Percentiles rank a stretch among this genome's conserved stretches.
Evolutionary conservation across 306 rosid species (phyloP).

Genomic region (Lagenaria siceraria): DNA sequence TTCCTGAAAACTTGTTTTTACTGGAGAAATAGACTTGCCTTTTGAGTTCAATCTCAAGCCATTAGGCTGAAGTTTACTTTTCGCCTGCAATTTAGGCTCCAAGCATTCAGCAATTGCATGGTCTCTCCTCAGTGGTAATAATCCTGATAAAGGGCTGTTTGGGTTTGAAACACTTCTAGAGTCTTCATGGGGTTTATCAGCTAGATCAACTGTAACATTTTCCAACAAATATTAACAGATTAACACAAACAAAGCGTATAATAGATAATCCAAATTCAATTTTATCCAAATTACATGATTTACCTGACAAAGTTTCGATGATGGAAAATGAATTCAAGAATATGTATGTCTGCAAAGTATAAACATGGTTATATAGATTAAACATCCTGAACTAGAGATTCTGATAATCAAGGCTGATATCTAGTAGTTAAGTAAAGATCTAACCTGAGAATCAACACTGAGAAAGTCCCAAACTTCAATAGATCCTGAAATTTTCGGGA

Average conservation of each 20-base stretch:
- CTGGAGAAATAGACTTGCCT: slow-evolving; percentile 30
- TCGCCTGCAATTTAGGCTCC: slow-evolving; percentile 42
- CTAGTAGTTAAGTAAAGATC: slow-evolving; percentile 12
- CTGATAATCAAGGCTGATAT: background rate
- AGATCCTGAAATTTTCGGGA: slow-evolving; percentile 90
- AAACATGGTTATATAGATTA: background rate
- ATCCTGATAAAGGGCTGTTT: slow-evolving; percentile 27
- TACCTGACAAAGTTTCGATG: slow-evolving; percentile 85
- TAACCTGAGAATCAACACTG: slow-evolving; percentile 97
- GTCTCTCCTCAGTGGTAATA: slow-evolving; percentile 29
- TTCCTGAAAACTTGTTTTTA: slow-evolving; percentile 11
- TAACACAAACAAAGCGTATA: background rate
- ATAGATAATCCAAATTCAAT: slow-evolving; percentile 10
- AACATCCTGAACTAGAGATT: background rate
- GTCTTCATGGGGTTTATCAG: slow-evolving; percentile 53
- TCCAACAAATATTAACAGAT: slow-evolving; percentile 11
- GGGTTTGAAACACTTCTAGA: slow-evolving; percentile 34
- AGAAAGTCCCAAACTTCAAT: slow-evolving; percentile 99
- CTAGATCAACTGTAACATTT: slow-evolving; percentile 45
- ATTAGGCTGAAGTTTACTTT: slow-evolving; percentile 36
- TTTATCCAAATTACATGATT: slow-evolving; percentile 21
- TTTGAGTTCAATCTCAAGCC: slow-evolving; percentile 42
- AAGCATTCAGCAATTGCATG: slow-evolving; percentile 28
- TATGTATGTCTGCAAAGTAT: slow-evolving; percentile 62
- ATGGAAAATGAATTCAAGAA: slow-evolving; percentile 90